phyloP scores from a whole-genome alignment of 1,284 basidiomycete genomes.

The Irpex sp. region DNA sequence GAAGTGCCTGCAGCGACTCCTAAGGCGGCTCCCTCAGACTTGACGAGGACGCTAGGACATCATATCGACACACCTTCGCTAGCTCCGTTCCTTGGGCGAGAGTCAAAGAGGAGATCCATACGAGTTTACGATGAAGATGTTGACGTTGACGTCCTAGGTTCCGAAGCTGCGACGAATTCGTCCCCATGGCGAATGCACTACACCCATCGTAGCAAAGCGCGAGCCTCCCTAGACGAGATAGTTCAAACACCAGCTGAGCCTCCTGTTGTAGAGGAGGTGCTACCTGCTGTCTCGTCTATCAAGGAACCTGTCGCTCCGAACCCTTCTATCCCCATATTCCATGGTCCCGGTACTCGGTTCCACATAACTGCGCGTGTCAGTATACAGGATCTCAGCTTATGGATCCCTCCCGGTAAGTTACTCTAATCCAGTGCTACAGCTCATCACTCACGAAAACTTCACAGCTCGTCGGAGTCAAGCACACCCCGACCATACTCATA shows the following conservation, averaged over 20 bases:
- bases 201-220: conserved; percentile 39
- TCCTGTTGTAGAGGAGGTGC: neutral
- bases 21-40: conserved; percentile 25
- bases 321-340: neutral
- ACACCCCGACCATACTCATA: conserved; percentile 45
- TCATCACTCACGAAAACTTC: conserved; percentile 2
- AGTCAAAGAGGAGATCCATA: conserved; percentile 50
- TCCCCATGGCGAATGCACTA: conserved; percentile 36
- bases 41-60: conserved; percentile 59
- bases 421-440: neutral
- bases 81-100: conserved; percentile 63
- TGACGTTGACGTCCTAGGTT: conserved; percentile 39
- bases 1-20: neutral
- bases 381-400: conserved; percentile 60
- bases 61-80: conserved; percentile 68
- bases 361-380: conserved; percentile 57
- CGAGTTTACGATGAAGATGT: conserved; percentile 41
- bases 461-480: conserved; percentile 38
- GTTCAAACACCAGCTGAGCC: conserved; percentile 11
- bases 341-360: conserved; percentile 47
- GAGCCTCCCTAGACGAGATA: conserved; percentile 28
- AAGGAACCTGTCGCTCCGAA: neutral
- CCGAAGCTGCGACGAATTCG: conserved; percentile 4
- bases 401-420: conserved; percentile 47
- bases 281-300: neutral